phyloP scores from a whole-genome alignment of 2,329 filamentous ascomycete genomes.

The Talaromyces sp. region DNA sequence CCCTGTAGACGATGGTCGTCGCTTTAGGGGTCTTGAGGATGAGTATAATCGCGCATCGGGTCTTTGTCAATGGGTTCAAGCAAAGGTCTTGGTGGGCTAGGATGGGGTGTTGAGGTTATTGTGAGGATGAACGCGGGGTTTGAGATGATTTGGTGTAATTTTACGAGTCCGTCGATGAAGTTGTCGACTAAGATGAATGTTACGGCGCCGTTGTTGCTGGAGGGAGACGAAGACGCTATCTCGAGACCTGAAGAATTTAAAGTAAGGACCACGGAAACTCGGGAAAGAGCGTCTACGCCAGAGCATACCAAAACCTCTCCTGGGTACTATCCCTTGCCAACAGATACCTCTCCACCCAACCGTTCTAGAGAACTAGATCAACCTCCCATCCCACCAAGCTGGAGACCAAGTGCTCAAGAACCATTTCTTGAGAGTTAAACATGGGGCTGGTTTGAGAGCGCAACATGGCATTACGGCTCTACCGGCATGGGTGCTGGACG shows the following conservation, averaged over 20 bases:
- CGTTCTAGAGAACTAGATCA: slow-evolving; percentile 36
- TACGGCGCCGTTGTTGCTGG: slow-evolving; percentile 43
- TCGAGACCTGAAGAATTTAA: not conserved
- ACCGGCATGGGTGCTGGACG: slow-evolving; percentile 39
- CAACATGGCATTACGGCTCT: slow-evolving; percentile 46
- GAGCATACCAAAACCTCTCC: not conserved
- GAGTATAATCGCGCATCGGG: slow-evolving; percentile 52
- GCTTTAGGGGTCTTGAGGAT: slow-evolving; percentile 40
- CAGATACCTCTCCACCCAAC: slow-evolving; percentile 38
- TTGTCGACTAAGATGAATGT: slow-evolving; percentile 49
- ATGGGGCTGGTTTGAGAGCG: slow-evolving; percentile 50
- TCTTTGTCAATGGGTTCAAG: slow-evolving; percentile 49
- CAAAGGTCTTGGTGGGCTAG: slow-evolving; percentile 43
- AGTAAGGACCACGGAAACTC: not conserved
- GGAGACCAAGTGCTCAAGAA: slow-evolving; percentile 35
- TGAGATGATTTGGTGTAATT: slow-evolving; percentile 56
- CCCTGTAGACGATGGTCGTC: slow-evolving; percentile 13
- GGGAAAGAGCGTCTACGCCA: not conserved
- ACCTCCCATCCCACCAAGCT: slow-evolving; percentile 41
- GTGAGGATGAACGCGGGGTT: slow-evolving; percentile 55
- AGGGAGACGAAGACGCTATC: not conserved
- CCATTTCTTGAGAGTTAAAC: slow-evolving; percentile 43
- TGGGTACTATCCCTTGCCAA: slow-evolving; percentile 38
- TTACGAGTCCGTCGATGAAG: slow-evolving; percentile 45
- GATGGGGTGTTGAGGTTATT: slow-evolving; percentile 53